Percentiles rank a stretch among this genome's conserved stretches.
Evolutionary conservation across 2,329 filamentous ascomycete species (phyloP).

Genomic region (Allantophomopsis lycopodina): DNA sequence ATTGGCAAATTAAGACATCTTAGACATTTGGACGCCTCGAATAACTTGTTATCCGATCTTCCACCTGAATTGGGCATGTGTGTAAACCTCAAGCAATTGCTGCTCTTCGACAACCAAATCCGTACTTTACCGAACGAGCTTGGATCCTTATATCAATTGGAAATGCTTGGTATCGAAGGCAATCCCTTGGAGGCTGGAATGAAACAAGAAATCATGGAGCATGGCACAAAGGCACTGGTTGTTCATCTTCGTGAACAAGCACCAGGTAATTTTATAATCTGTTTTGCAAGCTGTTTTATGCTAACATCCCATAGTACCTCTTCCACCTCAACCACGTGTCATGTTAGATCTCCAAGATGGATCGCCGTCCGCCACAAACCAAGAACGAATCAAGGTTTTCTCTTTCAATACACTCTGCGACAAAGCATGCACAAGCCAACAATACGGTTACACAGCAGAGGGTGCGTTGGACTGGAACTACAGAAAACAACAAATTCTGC

Average conservation of each 20-base stretch:
- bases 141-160: slow-evolving; percentile 76
- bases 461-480: slow-evolving; percentile 78
- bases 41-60: slow-evolving; percentile 70
- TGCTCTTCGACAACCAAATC: slow-evolving; percentile 85
- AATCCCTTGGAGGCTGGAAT: slow-evolving; percentile 69
- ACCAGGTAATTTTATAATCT: slow-evolving; percentile 47
- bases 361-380: slow-evolving; percentile 29
- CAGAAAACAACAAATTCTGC: slow-evolving; percentile 67
- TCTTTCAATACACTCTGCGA: slow-evolving; percentile 96
- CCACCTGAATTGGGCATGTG: slow-evolving; percentile 95
- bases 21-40: slow-evolving; percentile 73
- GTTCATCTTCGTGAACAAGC: slow-evolving; percentile 72
- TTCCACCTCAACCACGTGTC: slow-evolving; percentile 63
- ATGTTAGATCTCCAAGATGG: slow-evolving; percentile 68
- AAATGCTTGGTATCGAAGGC: slow-evolving; percentile 82
- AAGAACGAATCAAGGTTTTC: slow-evolving; percentile 69
- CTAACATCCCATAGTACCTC: slow-evolving; percentile 42
- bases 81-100: slow-evolving; percentile 72
- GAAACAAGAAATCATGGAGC: slow-evolving; percentile 73
- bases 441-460: slow-evolving; percentile 84
- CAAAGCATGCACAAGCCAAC: slow-evolving; percentile 71
- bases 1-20: slow-evolving; percentile 76
- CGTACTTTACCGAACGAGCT: slow-evolving; percentile 72
- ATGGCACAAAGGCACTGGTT: slow-evolving; percentile 77
- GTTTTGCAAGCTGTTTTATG: slow-evolving; percentile 6